Base-by-base conservation (phyloP, 2,329 filamentous ascomycete genomes). In the Claviceps quebecensis region DNA sequence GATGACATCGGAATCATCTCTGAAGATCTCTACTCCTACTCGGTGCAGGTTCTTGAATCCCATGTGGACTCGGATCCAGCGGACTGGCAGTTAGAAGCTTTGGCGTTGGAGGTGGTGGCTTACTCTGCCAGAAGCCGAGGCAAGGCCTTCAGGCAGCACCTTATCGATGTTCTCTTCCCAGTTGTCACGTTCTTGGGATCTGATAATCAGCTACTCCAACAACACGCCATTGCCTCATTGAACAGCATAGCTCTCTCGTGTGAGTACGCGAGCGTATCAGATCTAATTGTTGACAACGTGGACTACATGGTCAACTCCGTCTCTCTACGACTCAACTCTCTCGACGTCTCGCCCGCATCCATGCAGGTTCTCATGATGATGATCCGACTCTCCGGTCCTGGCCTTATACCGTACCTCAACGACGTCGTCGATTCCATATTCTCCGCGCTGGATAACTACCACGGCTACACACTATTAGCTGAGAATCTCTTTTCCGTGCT, bases 291-390 rank as follows among this genome's bases (percentile, higher is more conserved):
- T 29, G 81, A 86, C 49, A 98, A 98, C 55, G 90, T 88, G 16
- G 93, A 98, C 66, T 98, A 98, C 64, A 86, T 98, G 68, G 84
- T 97, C 54, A 97, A 97, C 62, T 87, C 93, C 0, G 81, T 98
- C 16, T 87, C 87, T 0, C 69, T 97, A 54, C 86, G 89, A 55
- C 76, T 98, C 7, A 96, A 95, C 59, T 87, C 87, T 0, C 87
- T 96, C 56, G 89, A 96, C 56, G 84, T 97, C 49, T 91, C 89
- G 0, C 90, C 91, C 1, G 86, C 95, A 56, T 89, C 88, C 3
- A 89, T 90, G 2, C 86, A 91, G 58, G 93, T 97, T 2, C 69
- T 98, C 47, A 77, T 85, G 6, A 96, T 98, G 90, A 94, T 97
- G 86, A 82, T 97, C 54, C 82, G 80, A 26, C 76, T 98, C 14